These are phyloP conservation scores for Lonicera japonica DNA, from an alignment of 129 eudicot genomes.

Conservation along the genomic window DNA sequence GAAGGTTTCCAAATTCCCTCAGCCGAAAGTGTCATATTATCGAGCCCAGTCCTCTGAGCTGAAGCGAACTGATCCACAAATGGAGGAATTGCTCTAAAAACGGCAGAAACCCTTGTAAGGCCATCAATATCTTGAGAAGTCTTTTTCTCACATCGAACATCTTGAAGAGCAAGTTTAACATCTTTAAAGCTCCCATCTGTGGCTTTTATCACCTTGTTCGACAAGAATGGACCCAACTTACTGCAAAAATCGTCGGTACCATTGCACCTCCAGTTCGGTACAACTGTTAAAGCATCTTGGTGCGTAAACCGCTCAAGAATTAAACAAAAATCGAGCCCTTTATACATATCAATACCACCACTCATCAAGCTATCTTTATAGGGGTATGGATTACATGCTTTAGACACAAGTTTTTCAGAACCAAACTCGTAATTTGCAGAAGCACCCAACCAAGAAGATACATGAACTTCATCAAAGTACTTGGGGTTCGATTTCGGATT, in stretches of 20 bases:
- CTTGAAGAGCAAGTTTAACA: conserved; percentile 61
- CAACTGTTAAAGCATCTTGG: conserved; percentile 52
- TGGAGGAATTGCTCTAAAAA: conserved; percentile 60
- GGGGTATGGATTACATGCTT: conserved; percentile 90
- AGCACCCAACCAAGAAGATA: conserved; percentile 49
- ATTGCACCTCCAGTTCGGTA: conserved; percentile 90
- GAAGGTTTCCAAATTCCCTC: conserved; percentile 94
- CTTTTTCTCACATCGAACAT: conserved; percentile 52
- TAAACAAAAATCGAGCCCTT: conserved; percentile 66
- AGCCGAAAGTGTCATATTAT: conserved; percentile 73
- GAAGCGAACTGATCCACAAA: conserved; percentile 52
- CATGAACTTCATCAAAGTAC: conserved; percentile 73
- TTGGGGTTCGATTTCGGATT: conserved; percentile 55
- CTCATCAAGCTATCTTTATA: conserved; percentile 33
- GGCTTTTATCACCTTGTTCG: conserved; percentile 40
- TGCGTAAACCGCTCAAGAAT: conserved; percentile 57
- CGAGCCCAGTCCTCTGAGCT: conserved; percentile 65
- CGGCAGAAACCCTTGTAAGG: conserved; percentile 48
- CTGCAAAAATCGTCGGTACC: conserved; percentile 62
- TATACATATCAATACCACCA: conserved; percentile 46
- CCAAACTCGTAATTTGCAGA: conserved; percentile 59
- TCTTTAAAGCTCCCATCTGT: conserved; percentile 78
- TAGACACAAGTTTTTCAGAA: conserved; percentile 43
- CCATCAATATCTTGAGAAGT: conserved; percentile 17
- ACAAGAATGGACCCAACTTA: conserved; percentile 69